Percentiles rank a stretch among this genome's conserved stretches.
These are phyloP conservation scores for Veloboletus limbatus DNA, from an alignment of 1,284 basidiomycete species.

Conservation along the genomic window DNA sequence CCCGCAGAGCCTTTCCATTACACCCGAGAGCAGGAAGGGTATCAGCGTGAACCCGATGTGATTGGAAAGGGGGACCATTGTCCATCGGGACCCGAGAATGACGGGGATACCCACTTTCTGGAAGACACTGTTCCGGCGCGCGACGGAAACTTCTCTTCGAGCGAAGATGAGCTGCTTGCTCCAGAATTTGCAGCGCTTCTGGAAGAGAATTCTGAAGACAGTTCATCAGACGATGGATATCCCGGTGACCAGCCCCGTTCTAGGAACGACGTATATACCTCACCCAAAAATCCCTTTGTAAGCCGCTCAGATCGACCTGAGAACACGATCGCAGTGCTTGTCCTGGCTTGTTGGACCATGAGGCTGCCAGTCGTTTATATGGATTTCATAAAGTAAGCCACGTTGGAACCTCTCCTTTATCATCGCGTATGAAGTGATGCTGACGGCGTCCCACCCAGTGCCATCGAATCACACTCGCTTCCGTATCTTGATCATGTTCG, in stretches of 20 bases:
- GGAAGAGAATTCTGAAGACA: slow-evolving; percentile 50
- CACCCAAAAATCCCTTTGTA: slow-evolving; percentile 18
- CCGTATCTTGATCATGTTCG: slow-evolving; percentile 80
- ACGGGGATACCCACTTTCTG: slow-evolving; percentile 2
- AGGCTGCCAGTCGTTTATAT: slow-evolving; percentile 72
- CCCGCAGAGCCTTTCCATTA: slow-evolving; percentile 57
- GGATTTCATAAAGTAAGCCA: slow-evolving; percentile 67
- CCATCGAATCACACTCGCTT: slow-evolving; percentile 70
- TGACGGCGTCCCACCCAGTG: slow-evolving; percentile 38
- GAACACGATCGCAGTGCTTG: slow-evolving; percentile 63
- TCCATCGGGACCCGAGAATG: slow-evolving; percentile 15
- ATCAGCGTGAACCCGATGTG: slow-evolving; percentile 19
- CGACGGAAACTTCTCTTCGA: slow-evolving; percentile 15
- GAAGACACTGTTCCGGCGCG: slow-evolving; percentile 2
- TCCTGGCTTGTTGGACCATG: slow-evolving; percentile 75
- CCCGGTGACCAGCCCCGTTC: slow-evolving; percentile 26
- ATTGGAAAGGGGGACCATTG: slow-evolving; percentile 3
- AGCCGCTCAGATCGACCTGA: slow-evolving; percentile 50
- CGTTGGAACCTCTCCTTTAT: not conserved
- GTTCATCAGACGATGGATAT: slow-evolving; percentile 43
- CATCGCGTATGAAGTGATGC: not conserved
- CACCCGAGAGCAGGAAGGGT: slow-evolving; percentile 35
- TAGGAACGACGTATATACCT: slow-evolving; percentile 10
- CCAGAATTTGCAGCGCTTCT: slow-evolving; percentile 53
- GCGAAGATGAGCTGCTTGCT: slow-evolving; percentile 36